A percentile compares a stretch with the other conserved stretches of the same genome.
Conservation (phyloP, 73 alveolate genomes). For the Paramecium pentaurelia region DNA sequence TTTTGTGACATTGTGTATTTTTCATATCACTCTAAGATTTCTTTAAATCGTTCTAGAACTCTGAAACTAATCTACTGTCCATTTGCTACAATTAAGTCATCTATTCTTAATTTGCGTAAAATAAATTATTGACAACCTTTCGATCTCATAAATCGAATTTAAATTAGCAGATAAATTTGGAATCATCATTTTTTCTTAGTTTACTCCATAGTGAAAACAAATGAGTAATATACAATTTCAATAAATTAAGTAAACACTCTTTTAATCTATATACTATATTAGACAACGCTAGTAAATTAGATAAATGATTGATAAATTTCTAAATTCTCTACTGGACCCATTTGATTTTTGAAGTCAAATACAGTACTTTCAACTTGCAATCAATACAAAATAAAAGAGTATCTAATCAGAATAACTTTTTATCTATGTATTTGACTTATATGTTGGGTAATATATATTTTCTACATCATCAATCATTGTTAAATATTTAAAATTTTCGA, state of each 20-base stretch:
- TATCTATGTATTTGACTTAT: too few species aligned
- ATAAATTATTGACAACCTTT: background rate
- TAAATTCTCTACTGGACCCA: background rate
- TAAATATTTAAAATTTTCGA: too few species aligned
- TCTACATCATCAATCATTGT: too few species aligned
- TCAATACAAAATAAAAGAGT: too few species aligned
- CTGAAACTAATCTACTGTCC: background rate
- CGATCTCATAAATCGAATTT: background rate
- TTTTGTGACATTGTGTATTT: background rate
- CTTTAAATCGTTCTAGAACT: background rate
- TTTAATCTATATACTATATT: background rate
- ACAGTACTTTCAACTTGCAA: background rate
- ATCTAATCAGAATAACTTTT: too few species aligned
- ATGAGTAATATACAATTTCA: too few species aligned
- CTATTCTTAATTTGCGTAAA: background rate
- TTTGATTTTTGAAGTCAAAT: background rate
- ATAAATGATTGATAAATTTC: background rate
- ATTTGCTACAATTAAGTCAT: background rate
- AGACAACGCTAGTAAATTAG: background rate
- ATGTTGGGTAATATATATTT: too few species aligned
- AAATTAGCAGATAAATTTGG: background rate
- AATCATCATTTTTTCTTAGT: background rate
- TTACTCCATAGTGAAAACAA: background rate
- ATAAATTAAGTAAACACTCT: background rate
- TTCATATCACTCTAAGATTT: background rate